phyloP scores from a whole-genome alignment of 2,329 filamentous ascomycete genomes.

The Claviceps humidiphila region DNA sequence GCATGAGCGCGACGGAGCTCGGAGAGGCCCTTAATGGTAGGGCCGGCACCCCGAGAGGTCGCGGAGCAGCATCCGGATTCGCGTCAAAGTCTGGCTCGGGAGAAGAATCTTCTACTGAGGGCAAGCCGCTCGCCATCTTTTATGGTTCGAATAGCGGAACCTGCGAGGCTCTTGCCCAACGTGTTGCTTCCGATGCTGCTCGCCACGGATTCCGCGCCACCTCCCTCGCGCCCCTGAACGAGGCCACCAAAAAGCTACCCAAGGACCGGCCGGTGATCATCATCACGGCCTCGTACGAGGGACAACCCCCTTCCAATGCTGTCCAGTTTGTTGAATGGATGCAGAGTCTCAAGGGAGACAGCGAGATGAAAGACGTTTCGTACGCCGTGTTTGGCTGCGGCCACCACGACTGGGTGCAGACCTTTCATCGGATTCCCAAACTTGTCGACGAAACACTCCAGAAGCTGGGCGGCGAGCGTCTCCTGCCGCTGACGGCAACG shows the following conservation, averaged over 20 bases:
- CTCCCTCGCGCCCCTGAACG: constrained; percentile 44
- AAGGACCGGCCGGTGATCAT: constrained; percentile 50
- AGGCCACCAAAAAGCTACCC: constrained; percentile 45
- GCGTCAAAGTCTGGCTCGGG: background rate
- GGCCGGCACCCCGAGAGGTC: constrained; percentile 9
- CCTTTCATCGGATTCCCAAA: constrained; percentile 55
- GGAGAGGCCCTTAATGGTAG: constrained; percentile 30
- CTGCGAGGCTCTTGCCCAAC: constrained; percentile 55
- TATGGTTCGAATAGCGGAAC: constrained; percentile 67
- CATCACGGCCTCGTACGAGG: constrained; percentile 61
- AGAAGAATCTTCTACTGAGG: constrained; percentile 4
- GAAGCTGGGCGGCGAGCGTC: constrained; percentile 19
- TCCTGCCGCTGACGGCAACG: constrained; percentile 36
- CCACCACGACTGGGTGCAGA: constrained; percentile 40
- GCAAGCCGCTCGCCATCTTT: constrained; percentile 46
- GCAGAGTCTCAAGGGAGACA: constrained; percentile 30
- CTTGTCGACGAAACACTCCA: constrained; percentile 42
- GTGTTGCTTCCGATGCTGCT: constrained; percentile 45
- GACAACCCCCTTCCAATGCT: constrained; percentile 61
- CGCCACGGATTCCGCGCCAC: constrained; percentile 44
- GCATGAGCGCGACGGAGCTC: constrained; percentile 30
- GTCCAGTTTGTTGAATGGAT: constrained; percentile 56
- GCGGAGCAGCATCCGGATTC: background rate
- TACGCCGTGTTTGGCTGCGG: constrained; percentile 64
- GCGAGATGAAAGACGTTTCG: constrained; percentile 40